Conservation (phyloP, 208 protist genomes). For the Trypanosoma avium region DNA sequence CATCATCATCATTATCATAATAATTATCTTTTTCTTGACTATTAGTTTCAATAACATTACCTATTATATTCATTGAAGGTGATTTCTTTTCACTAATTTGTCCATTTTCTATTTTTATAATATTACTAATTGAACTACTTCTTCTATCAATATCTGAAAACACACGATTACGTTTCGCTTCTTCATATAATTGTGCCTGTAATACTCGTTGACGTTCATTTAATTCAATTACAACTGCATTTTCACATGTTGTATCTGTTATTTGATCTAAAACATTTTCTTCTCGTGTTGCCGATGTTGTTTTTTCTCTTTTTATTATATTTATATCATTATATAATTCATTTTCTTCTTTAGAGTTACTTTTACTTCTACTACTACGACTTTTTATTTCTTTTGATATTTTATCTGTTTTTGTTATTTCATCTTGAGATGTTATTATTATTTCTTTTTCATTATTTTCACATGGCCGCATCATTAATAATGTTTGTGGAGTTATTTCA, state of each 20-base stretch:
- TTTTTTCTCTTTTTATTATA: too few species aligned
- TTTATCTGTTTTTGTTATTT: not conserved
- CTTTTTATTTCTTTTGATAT: not conserved
- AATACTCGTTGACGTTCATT: slow-evolving; percentile 22
- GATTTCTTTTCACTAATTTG: not conserved
- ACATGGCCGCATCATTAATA: slow-evolving; percentile 9
- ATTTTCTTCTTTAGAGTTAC: too few species aligned
- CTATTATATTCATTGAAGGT: not conserved
- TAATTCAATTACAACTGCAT: not conserved
- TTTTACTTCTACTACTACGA: not conserved
- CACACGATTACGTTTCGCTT: slow-evolving; percentile 16
- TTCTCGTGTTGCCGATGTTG: too few species aligned
- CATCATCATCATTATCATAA: not conserved
- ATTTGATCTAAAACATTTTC: too few species aligned
- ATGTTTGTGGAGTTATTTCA: slow-evolving; percentile 18
- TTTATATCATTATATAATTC: too few species aligned
- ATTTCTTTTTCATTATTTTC: not conserved
- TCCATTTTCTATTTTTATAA: not conserved
- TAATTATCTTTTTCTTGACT: not conserved
- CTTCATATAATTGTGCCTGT: slow-evolving; percentile 19
- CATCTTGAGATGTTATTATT: not conserved
- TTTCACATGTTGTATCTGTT: too few species aligned
- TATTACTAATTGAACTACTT: not conserved
- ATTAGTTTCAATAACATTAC: not conserved
- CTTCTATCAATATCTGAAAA: not conserved